Percentiles rank a stretch among this genome's conserved stretches.
These are phyloP conservation scores for Ceriops zippeliana DNA, from an alignment of 345 rosid genomes.

Conservation along the genomic window DNA sequence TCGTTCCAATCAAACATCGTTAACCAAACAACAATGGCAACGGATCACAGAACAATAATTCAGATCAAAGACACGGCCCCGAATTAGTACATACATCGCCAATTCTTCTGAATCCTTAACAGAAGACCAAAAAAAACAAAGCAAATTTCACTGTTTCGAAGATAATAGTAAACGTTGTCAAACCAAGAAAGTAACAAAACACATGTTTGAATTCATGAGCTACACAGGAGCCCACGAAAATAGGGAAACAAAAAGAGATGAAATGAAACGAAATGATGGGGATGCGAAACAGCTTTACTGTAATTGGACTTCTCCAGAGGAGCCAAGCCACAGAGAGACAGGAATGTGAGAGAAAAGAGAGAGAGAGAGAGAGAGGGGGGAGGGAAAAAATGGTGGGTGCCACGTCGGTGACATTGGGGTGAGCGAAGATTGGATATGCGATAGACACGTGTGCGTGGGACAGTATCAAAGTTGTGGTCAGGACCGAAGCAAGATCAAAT, in stretches of 20 bases:
- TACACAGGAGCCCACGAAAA: neutral
- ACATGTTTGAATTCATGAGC: too few relatives aligned
- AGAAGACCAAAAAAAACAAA: neutral
- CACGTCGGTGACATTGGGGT: neutral
- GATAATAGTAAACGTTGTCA: constrained; percentile 2
- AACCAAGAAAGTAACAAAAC: neutral
- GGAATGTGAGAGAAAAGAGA: neutral
- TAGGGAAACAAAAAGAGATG: neutral
- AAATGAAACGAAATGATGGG: neutral
- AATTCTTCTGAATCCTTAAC: constrained; percentile 16
- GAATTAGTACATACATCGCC: constrained; percentile 62
- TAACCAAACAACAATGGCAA: constrained; percentile 18
- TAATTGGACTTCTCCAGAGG: neutral
- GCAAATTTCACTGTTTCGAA: constrained; percentile 3
- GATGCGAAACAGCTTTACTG: neutral
- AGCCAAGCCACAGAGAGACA: neutral
- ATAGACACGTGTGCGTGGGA: constrained; percentile 45
- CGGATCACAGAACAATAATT: constrained; percentile 25
- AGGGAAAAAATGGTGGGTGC: constrained; percentile 13
- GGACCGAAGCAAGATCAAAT: constrained; percentile 37
- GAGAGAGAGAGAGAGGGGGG: neutral
- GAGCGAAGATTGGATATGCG: too few relatives aligned
- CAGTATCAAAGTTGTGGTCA: constrained; percentile 69
- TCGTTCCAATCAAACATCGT: constrained; percentile 99
- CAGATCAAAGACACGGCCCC: constrained; percentile 29